Evolutionary conservation across 176 grass and related monocot genomes (phyloP).

Genomic region (Raddia distichophylla): DNA sequence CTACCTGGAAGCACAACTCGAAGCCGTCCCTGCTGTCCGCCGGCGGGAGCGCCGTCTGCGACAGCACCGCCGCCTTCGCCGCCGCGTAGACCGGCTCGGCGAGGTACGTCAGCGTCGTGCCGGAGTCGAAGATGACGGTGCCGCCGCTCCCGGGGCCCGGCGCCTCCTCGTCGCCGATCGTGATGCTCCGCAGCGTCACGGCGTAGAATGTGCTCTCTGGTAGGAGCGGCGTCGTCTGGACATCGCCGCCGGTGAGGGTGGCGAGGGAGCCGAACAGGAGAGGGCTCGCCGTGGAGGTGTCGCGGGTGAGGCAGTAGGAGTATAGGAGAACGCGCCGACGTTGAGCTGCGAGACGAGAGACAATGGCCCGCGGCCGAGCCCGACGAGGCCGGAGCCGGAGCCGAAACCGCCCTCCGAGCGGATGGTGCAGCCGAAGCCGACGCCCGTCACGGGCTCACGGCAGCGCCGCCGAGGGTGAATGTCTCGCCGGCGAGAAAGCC

Average conservation of each 20-base stretch:
- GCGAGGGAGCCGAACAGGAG: slow-evolving; percentile 29
- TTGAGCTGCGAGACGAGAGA: not conserved
- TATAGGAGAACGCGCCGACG: not conserved
- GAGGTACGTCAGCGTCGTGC: slow-evolving; percentile 32
- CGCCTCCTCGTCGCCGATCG: not conserved
- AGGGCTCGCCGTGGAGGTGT: slow-evolving; percentile 5
- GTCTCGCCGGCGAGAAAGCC: not conserved
- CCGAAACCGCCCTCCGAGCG: not conserved
- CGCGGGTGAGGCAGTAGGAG: not conserved
- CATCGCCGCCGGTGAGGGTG: not conserved
- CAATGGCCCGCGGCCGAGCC: not conserved
- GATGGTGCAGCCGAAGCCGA: slow-evolving; percentile 13
- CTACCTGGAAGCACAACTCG: slow-evolving; percentile 21
- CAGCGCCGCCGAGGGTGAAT: not conserved
- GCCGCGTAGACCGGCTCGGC: slow-evolving; percentile 1
- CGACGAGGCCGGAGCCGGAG: slow-evolving; percentile 4
- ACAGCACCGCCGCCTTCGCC: not conserved
- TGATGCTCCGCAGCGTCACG: slow-evolving; percentile 10
- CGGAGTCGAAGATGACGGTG: slow-evolving; percentile 28
- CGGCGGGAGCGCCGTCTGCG: not conserved
- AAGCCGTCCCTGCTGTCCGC: not conserved
- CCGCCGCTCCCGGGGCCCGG: not conserved
- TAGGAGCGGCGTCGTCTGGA: not conserved
- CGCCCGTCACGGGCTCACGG: not conserved
- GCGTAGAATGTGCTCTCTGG: not conserved